Base-by-base conservation (phyloP, 164 flowering plant genomes). In the Buxus sempervirens region DNA sequence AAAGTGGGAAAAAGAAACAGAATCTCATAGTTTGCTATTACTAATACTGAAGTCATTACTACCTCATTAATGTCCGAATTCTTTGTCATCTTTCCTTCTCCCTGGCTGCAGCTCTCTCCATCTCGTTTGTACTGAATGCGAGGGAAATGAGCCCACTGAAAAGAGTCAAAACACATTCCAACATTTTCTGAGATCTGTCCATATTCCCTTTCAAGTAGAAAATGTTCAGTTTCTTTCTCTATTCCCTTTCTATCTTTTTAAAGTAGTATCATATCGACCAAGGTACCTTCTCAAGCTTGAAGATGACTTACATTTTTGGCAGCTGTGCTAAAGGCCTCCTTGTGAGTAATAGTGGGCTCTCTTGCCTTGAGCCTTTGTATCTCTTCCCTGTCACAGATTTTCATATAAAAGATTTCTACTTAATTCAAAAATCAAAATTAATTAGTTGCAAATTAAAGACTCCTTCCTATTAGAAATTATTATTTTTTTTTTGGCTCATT, bases 281-380 rank as follows among this genome's bases (percentile, higher is more conserved):
- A 57, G 24, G 68, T 20, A 63, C n/a, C 48, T 54, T 22, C 41
- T 12, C 16, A 25, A 65, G 64, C 13, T 45, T 23, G 21, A 45
- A 66, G 26, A 63, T 19, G 20, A 68, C 88, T 75, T 66, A 90
- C 97, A 85, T 91, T 90, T 81, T 95, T 95, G 15, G 98, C 90
- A 75, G 98, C 97, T 63, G 88, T 78, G 70, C 96, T 89, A 73
- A 95, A 95, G 55, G 98, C 97, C 75, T 90, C 91, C 74, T 87
- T 91, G 84, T 94, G 97, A 67, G 90, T 79, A 81, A 94, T 87
- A 67, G 70, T 79, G 54, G 97, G 96, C 73, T 87, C 78, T 72
- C 69, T 79, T 65, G 82, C 77, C 77, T 94, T 94, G 23, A 94
- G 86, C 83, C 97, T 94, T 64, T 75, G 78, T 75, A 94, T 94